These are phyloP conservation scores for Allantophomopsis lycopodina DNA, from an alignment of 2,329 filamentous ascomycete species.

Conservation along the genomic window DNA sequence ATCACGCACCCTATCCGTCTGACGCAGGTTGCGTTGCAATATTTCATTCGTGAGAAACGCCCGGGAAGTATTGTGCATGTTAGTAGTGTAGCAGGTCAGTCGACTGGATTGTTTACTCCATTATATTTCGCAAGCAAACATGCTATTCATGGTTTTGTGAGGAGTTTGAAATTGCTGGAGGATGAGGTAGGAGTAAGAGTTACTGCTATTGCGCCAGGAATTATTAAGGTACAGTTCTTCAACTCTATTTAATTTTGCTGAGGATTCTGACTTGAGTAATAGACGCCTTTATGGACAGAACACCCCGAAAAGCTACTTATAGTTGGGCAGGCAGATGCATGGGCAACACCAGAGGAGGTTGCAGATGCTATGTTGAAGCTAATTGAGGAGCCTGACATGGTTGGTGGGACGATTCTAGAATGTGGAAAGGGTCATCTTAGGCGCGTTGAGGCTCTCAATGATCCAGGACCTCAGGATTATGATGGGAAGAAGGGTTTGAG, in stretches of 20 bases:
- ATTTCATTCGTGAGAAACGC: conserved; percentile 24
- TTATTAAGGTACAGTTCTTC: conserved; percentile 13
- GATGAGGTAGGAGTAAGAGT: conserved; percentile 24
- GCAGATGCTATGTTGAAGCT: conserved; percentile 28
- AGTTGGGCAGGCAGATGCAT: conserved; percentile 19
- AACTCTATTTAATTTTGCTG: neutral
- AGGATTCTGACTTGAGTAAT: neutral
- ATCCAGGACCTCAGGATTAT: conserved; percentile 20
- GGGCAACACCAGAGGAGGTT: conserved; percentile 27
- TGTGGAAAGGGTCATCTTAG: conserved; percentile 20
- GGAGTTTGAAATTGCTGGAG: conserved; percentile 24
- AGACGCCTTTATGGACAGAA: conserved; percentile 31
- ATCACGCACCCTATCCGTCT: conserved; percentile 35
- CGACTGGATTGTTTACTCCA: conserved; percentile 21
- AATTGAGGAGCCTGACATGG: conserved; percentile 18
- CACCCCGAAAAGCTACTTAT: conserved; percentile 26
- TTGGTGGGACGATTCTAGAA: conserved; percentile 28
- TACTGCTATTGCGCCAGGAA: conserved; percentile 27
- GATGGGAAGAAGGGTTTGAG: too few relatives aligned
- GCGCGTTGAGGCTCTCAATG: conserved; percentile 20
- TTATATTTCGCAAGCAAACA: conserved; percentile 34
- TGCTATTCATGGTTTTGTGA: conserved; percentile 29
- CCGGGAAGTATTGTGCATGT: conserved; percentile 26
- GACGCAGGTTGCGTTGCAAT: conserved; percentile 32
- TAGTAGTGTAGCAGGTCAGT: conserved; percentile 30